Evolutionary conservation across 2,329 filamentous ascomycete genomes (phyloP), one percentile per base, ranked within the genome.

Genomic region (Phoma sp.): DNA sequence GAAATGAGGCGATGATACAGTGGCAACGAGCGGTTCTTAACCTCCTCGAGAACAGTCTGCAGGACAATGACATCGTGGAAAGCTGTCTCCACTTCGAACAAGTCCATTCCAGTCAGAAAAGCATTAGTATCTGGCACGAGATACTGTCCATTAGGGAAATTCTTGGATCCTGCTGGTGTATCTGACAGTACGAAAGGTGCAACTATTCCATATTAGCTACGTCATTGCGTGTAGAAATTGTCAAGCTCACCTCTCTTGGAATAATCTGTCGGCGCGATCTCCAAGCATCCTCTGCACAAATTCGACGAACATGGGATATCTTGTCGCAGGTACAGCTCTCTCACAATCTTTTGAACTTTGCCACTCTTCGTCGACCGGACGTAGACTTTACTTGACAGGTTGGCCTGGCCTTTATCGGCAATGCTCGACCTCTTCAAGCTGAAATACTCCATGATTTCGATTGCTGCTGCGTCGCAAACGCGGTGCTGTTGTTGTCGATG

Each of bases 261-360:
- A 25, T 93, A 92, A 79, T 95, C 90, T 60, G 85, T 82, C 1
- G 92, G 93, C 2, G 91, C 91, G 61, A 80, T 84, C 41, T 86
- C 82, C 39, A 90, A 82, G 75, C 95, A 99, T 68, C 77, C 78
- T 58, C 83, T 83, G 80, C 95, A 99, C 39, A 99, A 81, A 75
- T 88, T 89, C 24, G 93, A 98, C 30, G 93, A 97, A 79, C 95
- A 99, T 44, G 95, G 93, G 70, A 99, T 98, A 75, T 99, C 95
- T 78, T 93, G 90, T 75, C 95, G 87, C 58, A 99, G 83, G 77
- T 99, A 99, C 60, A 98, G 84, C 80, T 99, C 95, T 69, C 93
- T 87, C 63, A 99, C 95, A 70, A 99, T 96, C 82, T 99, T 99
- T 77, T 98, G 95, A 56, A 98, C 93, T 80, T 97, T 97, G 76